Evolutionary conservation across 2,329 filamentous ascomycete genomes (phyloP), one percentile per base, ranked within the genome.

Genomic region (Daldinia sp.): DNA sequence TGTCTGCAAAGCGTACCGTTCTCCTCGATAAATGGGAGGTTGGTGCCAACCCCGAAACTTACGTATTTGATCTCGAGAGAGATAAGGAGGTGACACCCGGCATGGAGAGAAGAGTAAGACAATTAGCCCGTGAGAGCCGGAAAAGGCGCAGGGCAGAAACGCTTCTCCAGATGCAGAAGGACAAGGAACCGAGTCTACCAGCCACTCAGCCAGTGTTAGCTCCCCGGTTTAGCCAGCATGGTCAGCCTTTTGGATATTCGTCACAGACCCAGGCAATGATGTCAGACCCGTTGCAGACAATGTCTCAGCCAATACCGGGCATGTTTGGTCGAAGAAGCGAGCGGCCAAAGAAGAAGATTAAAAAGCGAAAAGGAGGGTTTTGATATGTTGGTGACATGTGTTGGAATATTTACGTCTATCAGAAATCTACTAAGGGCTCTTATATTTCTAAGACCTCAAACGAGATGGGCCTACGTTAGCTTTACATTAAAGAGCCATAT

Each of bases 261-360:
- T 72, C 69, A 27, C 72, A 72, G 50, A 66, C 61, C 17, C 69
- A 68, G 37, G 30, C 54, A 13, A 45, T 65, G 34, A 53, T 35
- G 35, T 73, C 73, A 1, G 68, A 71, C 30, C 64, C 70, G 15
- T 2, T 64, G 9, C 63, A 70, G 4, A 68, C 65, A 10, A 76
- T 75, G 74, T 75, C 74, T 13, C 74, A 76, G 54, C 74, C 74
- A n/a, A 43, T 69, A 8, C 13, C 67, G 6, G 74, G 74, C 0
- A 27, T 63, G 2, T 76, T 75, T 58, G 73, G 72, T 37, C 69
- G 64, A n/a, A 69, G 72, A 34, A 61, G 68, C 4, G 69, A 70
- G 17, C 58, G 65, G 17, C 67, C 68, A 9, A 73, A 68, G 48
- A 76, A 76, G 64, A 76, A 74, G 48, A 39, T 29, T 3, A 71